Base-by-base conservation (phyloP, 345 rosid genomes). In the Aethionema arabicum region DNA sequence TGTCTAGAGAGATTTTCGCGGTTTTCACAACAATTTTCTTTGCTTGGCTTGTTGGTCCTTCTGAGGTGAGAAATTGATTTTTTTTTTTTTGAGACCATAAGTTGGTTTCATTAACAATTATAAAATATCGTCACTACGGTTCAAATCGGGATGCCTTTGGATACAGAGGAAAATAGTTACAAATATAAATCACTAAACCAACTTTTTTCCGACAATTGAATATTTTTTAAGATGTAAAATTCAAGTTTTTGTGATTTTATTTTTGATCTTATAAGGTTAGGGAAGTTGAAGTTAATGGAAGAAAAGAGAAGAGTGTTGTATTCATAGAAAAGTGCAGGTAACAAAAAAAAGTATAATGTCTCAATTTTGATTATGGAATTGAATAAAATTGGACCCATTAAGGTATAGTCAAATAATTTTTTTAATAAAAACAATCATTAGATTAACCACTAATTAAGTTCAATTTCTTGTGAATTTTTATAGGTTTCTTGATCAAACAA, bases 251-350 rank as follows among this genome's bases (percentile, higher is more conserved):
- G 10, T 40, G 47, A 12, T 35, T 35, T 35, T 35, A 2, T 43
- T 43, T 4, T 11, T n/a, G 47, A 43, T 9, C 4, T 21, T 21
- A 21, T 21, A 43, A 87, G 95, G 95, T 85, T 58, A 78, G 75
- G 78, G 97, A 90, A 66, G 82, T 86, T 8, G 97, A 87, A 70
- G 32, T 83, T 74, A 69, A 85, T 44, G 99, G 99, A 55, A 79
- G 53, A 16, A 84, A 52, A 52, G 92, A 93, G 70, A 87, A 79
- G 79, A 90, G 84, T 78, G 85, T 85, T 11, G 97, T 87, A 69
- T 80, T 77, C 83, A 75, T 93, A 47, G 78, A 79, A 57, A 90
- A 84, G 72, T 93, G 99, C 99, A 92, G 95, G 96, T 89, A 68
- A 21, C 2, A 21, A 21, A 2, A 2, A 1, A 21, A 32, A 77